Base-by-base conservation (phyloP, 2,329 filamentous ascomycete genomes). In the Colletotrichum navitas region DNA sequence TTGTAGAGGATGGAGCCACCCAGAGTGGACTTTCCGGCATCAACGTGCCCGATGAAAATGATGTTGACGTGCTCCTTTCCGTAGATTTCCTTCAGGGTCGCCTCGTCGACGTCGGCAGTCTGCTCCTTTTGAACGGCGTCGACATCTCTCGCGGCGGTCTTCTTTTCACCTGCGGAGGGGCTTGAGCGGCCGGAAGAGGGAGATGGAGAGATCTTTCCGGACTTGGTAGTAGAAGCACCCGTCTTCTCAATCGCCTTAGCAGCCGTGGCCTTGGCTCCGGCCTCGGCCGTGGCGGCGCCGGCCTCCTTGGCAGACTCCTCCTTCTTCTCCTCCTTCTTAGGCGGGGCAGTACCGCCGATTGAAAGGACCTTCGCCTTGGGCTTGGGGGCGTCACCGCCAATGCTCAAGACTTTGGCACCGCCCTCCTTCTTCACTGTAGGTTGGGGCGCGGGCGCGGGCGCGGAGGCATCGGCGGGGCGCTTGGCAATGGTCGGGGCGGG, bases 31-130 rank as follows among this genome's bases (percentile, higher is more conserved):
- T 99, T 99, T 77, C 96, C 96, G 63, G 96, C 96, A 85, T 99
- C 96, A 77, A 99, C 97, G 87, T 99, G 96, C 63, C 96, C 95
- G 79, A 98, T 93, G 84, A 98, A 98, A 75, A 98, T 97, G 76
- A 99, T 92, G 83, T 99, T 99, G 78, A 99, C 85, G 77, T 92
- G 90, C 80, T 92, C 94, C 83, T 98, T 98, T 80, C 96, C 96
- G 81, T 96, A 99, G 73, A 99, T 96, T 81, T 98, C 95, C 81
- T 94, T 94, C 72, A 99, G 85, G 0, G 94, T 95, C 34, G 88
- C 87, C 2, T 90, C 85, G 68, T 90, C 88, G 24, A 94, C 91
- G 80, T 93, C 92, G 29, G 92, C 92, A 3, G 89, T 86, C 80
- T 97, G 93, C 78, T 95, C 92, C 82, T 95, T 93, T 73, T 92